A percentile compares a stretch with the other conserved stretches of the same genome.
Evolutionary conservation across 495 filamentous ascomycete genomes (phyloP).

Genomic region (Glonium stellatum): DNA sequence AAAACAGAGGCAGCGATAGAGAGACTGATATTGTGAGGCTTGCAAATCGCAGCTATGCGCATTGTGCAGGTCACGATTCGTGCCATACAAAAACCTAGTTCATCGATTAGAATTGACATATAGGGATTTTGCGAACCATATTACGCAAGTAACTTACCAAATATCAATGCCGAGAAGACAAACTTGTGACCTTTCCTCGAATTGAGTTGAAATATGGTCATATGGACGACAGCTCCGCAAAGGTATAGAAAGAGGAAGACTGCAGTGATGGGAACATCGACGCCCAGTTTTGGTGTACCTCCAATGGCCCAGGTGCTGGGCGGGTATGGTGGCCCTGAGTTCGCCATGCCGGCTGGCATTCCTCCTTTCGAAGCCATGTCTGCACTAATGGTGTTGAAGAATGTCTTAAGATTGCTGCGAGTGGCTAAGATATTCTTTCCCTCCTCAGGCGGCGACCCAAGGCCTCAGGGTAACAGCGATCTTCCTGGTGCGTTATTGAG

Average conservation of each 20-base stretch:
- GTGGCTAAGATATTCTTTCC: too few relatives aligned
- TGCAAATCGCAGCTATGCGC: conserved; percentile 25
- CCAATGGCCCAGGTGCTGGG: conserved; percentile 25
- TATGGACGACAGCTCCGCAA: conserved; percentile 21
- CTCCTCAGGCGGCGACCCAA: too few relatives aligned
- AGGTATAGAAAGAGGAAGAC: conserved; percentile 26
- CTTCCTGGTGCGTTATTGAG: too few relatives aligned
- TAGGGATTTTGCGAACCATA: neutral
- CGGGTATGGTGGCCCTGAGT: conserved; percentile 17
- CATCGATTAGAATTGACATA: neutral
- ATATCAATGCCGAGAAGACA: conserved; percentile 14
- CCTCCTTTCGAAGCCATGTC: too few relatives aligned
- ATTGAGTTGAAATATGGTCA: conserved; percentile 30
- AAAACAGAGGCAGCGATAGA: conserved; percentile 44
- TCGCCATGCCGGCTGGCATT: too few relatives aligned
- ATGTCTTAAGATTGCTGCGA: too few relatives aligned
- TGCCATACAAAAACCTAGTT: conserved; percentile 35
- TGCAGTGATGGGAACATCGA: conserved; percentile 26
- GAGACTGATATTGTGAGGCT: conserved; percentile 26
- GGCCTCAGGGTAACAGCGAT: too few relatives aligned
- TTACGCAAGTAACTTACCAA: conserved; percentile 15
- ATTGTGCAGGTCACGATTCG: conserved; percentile 30
- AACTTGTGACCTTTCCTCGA: conserved; percentile 25
- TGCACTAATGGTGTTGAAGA: too few relatives aligned
- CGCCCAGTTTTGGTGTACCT: conserved; percentile 8